phyloP scores from a whole-genome alignment of 176 grass and related monocot species.

The Puccinellia tenuiflora region DNA sequence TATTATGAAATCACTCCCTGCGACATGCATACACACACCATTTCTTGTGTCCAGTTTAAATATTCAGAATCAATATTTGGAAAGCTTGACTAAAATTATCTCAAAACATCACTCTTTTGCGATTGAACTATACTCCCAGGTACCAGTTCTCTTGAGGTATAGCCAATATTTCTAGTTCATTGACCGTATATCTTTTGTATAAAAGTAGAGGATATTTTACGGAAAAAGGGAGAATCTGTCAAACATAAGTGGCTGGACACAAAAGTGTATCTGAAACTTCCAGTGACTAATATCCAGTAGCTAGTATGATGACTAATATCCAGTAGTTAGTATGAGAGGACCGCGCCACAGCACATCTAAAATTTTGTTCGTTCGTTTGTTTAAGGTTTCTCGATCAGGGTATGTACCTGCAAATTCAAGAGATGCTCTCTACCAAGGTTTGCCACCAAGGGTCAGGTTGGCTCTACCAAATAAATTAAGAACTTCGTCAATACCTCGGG shows the following conservation, averaged over 20 bases:
- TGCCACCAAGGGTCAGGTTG: slow-evolving; percentile 67
- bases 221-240: neutral
- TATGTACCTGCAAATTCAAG: slow-evolving; percentile 64
- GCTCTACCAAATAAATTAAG: slow-evolving; percentile 60
- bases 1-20: neutral
- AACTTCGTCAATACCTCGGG: slow-evolving; percentile 40
- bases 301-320: neutral
- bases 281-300: no score
- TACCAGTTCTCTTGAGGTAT: no score
- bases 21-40: neutral
- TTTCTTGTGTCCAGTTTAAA: neutral
- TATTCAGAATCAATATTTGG: neutral
- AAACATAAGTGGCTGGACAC: neutral
- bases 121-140: no score
- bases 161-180: no score
- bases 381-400: slow-evolving; percentile 75
- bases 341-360: neutral
- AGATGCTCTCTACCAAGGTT: slow-evolving; percentile 79
- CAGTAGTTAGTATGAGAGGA: neutral
- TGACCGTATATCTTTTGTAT: neutral
- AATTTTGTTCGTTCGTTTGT: neutral
- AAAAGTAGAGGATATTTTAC: neutral
- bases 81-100: neutral
- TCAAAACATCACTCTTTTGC: no score
- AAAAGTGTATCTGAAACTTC: neutral